Percentiles rank a stretch among this genome's conserved stretches.
Conservation (phyloP, 352 stramenopile species). For the Phytophthora constricta region DNA sequence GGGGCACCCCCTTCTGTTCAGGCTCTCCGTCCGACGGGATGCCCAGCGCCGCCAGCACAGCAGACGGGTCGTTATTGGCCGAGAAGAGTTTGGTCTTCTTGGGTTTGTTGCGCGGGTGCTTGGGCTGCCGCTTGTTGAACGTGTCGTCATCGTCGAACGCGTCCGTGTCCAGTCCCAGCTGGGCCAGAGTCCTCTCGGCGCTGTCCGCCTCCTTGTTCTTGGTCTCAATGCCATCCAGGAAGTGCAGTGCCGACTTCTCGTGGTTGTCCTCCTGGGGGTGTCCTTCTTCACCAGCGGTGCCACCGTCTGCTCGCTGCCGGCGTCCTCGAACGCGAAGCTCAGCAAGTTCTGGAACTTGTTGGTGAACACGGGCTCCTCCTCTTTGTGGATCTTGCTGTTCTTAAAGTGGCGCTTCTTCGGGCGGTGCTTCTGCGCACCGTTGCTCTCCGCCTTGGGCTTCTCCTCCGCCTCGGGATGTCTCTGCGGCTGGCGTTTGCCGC, state of each 20-base stretch:
- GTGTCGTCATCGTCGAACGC: constrained; percentile 27
- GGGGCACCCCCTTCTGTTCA: constrained; percentile 10
- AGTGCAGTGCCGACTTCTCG: constrained; percentile 18
- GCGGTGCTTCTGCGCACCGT: constrained; percentile 18
- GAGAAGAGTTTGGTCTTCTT: constrained; percentile 54
- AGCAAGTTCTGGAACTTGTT: constrained; percentile 89
- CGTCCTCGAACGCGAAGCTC: constrained; percentile 72
- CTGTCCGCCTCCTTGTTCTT: constrained; percentile 27
- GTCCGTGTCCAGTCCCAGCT: constrained; percentile 49
- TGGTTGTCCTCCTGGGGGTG: constrained; percentile 7
- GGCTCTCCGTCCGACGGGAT: constrained; percentile 36
- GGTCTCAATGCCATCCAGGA: constrained; percentile 38
- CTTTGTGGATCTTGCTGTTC: too few relatives aligned
- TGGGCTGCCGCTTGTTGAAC: constrained; percentile 48
- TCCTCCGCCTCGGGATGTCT: neutral
- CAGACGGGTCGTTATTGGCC: constrained; percentile 32
- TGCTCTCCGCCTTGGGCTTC: constrained; percentile 6
- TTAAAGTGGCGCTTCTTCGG: constrained; percentile 31
- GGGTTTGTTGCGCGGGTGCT: constrained; percentile 37
- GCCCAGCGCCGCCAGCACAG: constrained; percentile 39
- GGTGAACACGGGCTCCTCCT: constrained; percentile 62
- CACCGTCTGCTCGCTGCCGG: constrained; percentile 3
- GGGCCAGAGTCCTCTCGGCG: constrained; percentile 48
- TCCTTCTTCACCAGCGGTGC: constrained; percentile 2
- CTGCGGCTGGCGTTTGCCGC: constrained; percentile 35